Evolutionary conservation across 179 eudicot genomes (phyloP), one percentile per base, ranked within the genome.

Genomic region (Carnegiea gigantea): DNA sequence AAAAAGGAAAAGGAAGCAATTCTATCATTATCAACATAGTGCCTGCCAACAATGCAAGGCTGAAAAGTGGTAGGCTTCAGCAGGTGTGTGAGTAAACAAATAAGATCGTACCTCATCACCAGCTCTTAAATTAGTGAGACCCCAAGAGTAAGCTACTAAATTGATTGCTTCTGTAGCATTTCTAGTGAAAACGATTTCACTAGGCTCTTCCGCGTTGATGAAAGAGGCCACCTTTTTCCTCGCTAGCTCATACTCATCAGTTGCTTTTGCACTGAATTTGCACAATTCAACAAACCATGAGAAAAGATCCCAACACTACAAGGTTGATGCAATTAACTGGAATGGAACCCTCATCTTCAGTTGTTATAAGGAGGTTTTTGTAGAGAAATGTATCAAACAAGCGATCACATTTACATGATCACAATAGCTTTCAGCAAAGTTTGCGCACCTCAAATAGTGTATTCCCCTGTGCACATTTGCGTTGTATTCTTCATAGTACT

Each of bases 91-190:
- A 13, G 17, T 67, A 67, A 1, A 30, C 5, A n/a, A 10, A 26
- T 15, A n/a, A 74, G 51, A 71, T 60, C 62, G 46, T 48, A 94
- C 99, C 98, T 96, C 98, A 85, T 96, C 99, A 62, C 88, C 92
- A 60, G 95, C 80, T 80, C 79, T 92, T 81, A 96, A 83, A 87
- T 94, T 93, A 49, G 92, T 73, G 43, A 92, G 89, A 40, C 99
- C 99, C 99, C 99, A 96, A 12, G 98, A 92, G 83, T 94, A 86
- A 68, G 98, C 97, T 67, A 96, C 98, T 81, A 95, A 85, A 84
- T 96, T 96, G 86, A 96, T 96, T 68, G 98, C 99, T 86, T 96
- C 99, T 2, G 99, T 94, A 79, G 99, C 99, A 87, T 96, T 96
- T 87, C 91, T 92, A 11, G 99, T 96, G 86, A 96, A 96, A 73